Base-by-base conservation (phyloP, 106 monocot species). In the Phalaenopsis equestris region DNA sequence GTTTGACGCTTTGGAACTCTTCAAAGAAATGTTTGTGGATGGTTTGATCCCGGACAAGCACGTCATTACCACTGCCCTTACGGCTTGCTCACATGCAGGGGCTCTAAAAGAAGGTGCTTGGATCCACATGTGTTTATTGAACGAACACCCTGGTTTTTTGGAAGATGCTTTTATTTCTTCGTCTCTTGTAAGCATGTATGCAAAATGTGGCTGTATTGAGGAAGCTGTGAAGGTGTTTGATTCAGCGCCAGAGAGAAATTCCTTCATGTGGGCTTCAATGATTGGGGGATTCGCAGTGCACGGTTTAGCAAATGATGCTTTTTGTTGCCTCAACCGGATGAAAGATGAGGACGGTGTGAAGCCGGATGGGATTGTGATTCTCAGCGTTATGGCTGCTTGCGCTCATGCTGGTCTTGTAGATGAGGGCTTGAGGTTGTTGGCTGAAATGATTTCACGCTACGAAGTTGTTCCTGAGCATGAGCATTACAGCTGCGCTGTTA, bases 111-210 rank as follows among this genome's bases (percentile, higher is more conserved):
- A 80, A 30, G 93, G 93, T 12, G 43, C 67, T 3, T 83, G 85
- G 86, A 83, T 93, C n/a, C 90, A 93, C 75, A 61, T 6, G 6
- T 78, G 85, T 45, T 1, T 90, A 8, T 67, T 79, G 41, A 21
- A 56, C 17, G 76, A 48, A 24, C 42, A 55, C 37, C 45, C 73
- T 2, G 30, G 8, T 0, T 81, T 77, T n/a, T 52, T 82, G 3
- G 23, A 38, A n/a, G 87, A 87, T 57, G 73, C 79, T 8, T 80
- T 81, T 48, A 43, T 93, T 19, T 83, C 76, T 23, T 84, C 93
- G n/a, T 84, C 88, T 3, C 88, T 93, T 1, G 72, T 93, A 36
- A 85, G 83, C 65, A 90, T 93, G 90, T 93, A 93, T 55, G 79
- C 90, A 3, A 90, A 90, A 75, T 93, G 93, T 47, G 93, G 93